These are phyloP conservation scores for Capillidium rhysosporum DNA, from an alignment of 371 early-diverging fungal genomes.

Conservation along the genomic window DNA sequence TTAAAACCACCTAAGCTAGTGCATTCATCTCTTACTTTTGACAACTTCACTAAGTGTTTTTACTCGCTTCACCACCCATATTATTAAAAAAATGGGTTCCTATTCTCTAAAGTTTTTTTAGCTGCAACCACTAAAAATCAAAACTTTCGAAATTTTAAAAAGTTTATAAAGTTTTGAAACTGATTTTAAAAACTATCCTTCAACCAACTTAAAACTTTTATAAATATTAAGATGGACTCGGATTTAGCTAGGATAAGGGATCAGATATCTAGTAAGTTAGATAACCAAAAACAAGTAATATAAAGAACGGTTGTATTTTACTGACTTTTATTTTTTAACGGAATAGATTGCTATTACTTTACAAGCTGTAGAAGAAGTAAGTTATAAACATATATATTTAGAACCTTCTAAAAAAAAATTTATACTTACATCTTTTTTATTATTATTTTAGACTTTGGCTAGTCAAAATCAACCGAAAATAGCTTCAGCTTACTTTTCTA, in stretches of 20 bases:
- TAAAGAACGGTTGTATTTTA: background rate
- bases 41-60: no score
- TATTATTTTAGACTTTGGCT: conserved; percentile 31
- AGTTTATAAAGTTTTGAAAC: background rate
- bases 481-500: conserved; percentile 77
- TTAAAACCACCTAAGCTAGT: no score
- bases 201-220: background rate
- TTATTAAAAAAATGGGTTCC: no score
- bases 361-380: conserved; percentile 69
- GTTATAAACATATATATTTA: background rate
- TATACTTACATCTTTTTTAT: background rate
- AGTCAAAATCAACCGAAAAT: conserved; percentile 42
- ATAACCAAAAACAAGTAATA: conserved; percentile 54
- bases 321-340: background rate
- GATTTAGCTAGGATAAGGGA: conserved; percentile 26
- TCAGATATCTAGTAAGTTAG: conserved; percentile 56
- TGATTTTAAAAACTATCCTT: background rate
- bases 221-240: conserved; percentile 17
- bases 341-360: conserved; percentile 46
- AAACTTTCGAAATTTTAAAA: background rate
- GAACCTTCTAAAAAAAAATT: no score
- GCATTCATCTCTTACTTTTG: no score
- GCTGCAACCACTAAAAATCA: no score
- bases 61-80: no score
- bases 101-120: no score